Base-by-base conservation (phyloP, 371 early-diverging fungal species). In the Entomophthora muscae region DNA sequence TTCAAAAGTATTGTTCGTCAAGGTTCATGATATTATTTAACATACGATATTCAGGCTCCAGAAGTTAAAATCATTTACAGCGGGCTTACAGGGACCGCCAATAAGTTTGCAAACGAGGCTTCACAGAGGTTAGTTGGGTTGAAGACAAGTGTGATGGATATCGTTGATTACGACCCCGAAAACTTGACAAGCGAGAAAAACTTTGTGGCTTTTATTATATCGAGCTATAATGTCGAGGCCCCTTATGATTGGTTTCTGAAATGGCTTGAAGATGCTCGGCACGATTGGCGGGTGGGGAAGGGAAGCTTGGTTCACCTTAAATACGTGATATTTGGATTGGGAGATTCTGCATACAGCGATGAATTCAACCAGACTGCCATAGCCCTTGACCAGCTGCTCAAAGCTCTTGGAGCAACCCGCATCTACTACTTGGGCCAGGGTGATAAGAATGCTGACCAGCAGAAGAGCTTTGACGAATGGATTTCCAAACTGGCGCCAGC, bases 261-360 rank as follows among this genome's bases (percentile, higher is more conserved):
- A 64, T 83, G 85, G 85, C 75, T 85, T 26, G 77, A 80, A 60
- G 87, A 89, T 62, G 66, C 77, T 53, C 73, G 79, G 24, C 81
- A 78, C 65, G 86, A 86, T 66, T 83, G 79, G 73, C 75, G 87
- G 57, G 84, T 86, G 1, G 79, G 79, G 64, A 77, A 78, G 59
- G 72, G 72, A 12, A 74, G 75, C 10, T 69, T 89, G 52, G 70
- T 71, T 62, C 75, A 79, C 52, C 66, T 86, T 32, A 75, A 78
- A 3, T 87, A 77, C 73, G 78, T 85, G 0, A 81, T 89, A 17
- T 88, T 85, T 73, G 88, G 88, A 56, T 69, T 87, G 42, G 86
- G 87, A 17, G 84, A 85, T 67, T 82, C 83, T 0, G 86, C 78
- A 3, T 89, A 86, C 68, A 75, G 76, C 0, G 79, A 83, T 5